Evolutionary conservation across 495 filamentous ascomycete genomes (phyloP).

Genomic region (Annulohypoxylon stygium): DNA sequence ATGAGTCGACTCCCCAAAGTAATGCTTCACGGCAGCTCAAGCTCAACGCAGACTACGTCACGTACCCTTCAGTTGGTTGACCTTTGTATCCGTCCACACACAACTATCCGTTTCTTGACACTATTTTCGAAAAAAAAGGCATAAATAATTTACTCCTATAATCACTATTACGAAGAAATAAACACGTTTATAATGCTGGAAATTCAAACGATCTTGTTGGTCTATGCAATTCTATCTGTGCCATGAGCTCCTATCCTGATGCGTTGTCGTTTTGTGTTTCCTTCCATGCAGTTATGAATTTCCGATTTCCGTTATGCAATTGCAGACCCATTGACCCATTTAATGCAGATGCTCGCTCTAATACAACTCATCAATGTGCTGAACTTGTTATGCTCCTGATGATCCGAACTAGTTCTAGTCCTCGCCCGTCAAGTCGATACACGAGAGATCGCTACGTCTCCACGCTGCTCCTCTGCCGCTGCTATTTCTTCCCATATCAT

Average conservation of each 20-base stretch:
- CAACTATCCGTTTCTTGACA: no score
- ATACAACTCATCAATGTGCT: neutral
- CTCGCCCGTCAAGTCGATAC: slow-evolving; percentile 58
- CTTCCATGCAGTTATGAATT: slow-evolving; percentile 1
- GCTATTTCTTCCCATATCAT: neutral
- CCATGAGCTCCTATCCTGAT: neutral
- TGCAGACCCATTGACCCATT: neutral
- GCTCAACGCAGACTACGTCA: no score
- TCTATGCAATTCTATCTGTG: neutral
- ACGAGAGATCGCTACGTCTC: slow-evolving; percentile 54
- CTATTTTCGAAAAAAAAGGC: no score
- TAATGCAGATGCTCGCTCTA: neutral
- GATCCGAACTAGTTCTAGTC: slow-evolving; percentile 36
- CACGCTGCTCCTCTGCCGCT: slow-evolving; percentile 34
- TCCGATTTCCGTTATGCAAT: slow-evolving; percentile 14
- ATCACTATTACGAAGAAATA: neutral
- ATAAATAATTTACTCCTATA: no score
- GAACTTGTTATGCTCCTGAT: neutral
- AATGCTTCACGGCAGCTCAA: no score
- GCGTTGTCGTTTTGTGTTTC: slow-evolving; percentile 16
- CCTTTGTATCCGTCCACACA: no score
- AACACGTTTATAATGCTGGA: neutral
- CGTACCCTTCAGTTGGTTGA: no score
- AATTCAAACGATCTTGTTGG: neutral
- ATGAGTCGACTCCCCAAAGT: no score